Evolutionary conservation across 768 basidiomycete species (phyloP).

Genomic region (Boletus reticuloceps): DNA sequence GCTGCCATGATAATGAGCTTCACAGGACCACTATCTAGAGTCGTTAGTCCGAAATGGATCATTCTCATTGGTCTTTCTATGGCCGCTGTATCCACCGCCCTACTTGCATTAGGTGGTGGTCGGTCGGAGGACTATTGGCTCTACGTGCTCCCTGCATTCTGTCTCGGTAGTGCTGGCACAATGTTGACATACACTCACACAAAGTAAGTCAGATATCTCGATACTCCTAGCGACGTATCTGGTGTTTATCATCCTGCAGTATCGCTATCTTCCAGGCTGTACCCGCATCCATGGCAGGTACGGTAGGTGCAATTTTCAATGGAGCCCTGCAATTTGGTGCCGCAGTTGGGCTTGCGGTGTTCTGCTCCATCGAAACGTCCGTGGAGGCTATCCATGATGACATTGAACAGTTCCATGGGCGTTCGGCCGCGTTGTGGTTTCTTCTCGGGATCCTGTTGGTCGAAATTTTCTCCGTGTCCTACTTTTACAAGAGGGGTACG

Average conservation of each 20-base stretch:
- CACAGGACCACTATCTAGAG: constrained; percentile 38
- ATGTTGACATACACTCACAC: constrained; percentile 46
- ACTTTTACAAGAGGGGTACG: constrained; percentile 34
- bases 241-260: constrained; percentile 23
- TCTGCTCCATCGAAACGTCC: constrained; percentile 47
- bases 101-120: constrained; percentile 44
- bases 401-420: constrained; percentile 35
- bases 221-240: background rate
- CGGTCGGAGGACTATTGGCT: constrained; percentile 43
- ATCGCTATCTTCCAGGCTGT: constrained; percentile 50
- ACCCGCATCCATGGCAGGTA: constrained; percentile 49
- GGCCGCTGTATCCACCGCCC: constrained; percentile 36
- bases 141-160: constrained; percentile 48
- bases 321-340: constrained; percentile 51
- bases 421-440: constrained; percentile 46
- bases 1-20: constrained; percentile 36
- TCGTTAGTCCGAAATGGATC: constrained; percentile 42
- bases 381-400: constrained; percentile 37
- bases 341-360: constrained; percentile 48
- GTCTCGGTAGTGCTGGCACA: constrained; percentile 45
- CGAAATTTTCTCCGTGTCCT: constrained; percentile 31
- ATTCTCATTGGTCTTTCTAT: constrained; percentile 42
- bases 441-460: constrained; percentile 35
- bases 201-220: constrained; percentile 36
- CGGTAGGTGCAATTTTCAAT: constrained; percentile 56